Evolutionary conservation across 1,284 basidiomycete genomes (phyloP).

Genomic region (Exobasidium cylindrosporum): DNA sequence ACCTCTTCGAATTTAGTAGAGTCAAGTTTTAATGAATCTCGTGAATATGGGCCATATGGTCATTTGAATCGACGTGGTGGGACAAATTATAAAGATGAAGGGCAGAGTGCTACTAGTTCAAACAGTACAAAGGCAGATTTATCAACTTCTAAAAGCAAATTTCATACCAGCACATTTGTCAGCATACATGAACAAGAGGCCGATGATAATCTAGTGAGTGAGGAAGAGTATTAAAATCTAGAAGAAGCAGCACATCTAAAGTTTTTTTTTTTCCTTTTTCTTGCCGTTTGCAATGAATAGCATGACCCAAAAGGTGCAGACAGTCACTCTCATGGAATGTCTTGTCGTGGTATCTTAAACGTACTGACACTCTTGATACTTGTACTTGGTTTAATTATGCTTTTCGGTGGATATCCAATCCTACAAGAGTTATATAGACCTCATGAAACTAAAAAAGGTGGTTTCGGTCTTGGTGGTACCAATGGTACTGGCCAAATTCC

Average conservation of each 20-base stretch:
- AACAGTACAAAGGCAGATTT: not conserved
- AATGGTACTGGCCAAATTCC: conserved; percentile 26
- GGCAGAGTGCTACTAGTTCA: not conserved
- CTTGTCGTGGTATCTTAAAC: conserved; percentile 39
- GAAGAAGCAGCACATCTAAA: not conserved
- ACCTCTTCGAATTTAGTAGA: no score
- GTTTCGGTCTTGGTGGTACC: conserved; percentile 53
- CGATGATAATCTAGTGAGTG: no score
- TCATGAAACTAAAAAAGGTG: conserved; percentile 28
- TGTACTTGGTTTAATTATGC: conserved; percentile 36
- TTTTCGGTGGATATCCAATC: conserved; percentile 53
- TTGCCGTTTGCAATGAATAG: not conserved
- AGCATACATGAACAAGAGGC: not conserved
- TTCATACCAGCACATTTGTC: not conserved
- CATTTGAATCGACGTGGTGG: not conserved
- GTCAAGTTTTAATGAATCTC: no score
- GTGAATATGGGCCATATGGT: not conserved
- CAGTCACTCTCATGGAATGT: not conserved
- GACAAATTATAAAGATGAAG: not conserved
- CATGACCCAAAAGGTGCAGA: conserved; percentile 3
- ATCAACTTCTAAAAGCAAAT: not conserved
- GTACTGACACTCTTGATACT: conserved; percentile 40
- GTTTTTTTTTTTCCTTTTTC: no score
- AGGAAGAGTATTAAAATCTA: not conserved
- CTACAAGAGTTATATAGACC: conserved; percentile 35